phyloP scores from a whole-genome alignment of 495 filamentous ascomycete genomes.

The Penicillium bialowiezense region DNA sequence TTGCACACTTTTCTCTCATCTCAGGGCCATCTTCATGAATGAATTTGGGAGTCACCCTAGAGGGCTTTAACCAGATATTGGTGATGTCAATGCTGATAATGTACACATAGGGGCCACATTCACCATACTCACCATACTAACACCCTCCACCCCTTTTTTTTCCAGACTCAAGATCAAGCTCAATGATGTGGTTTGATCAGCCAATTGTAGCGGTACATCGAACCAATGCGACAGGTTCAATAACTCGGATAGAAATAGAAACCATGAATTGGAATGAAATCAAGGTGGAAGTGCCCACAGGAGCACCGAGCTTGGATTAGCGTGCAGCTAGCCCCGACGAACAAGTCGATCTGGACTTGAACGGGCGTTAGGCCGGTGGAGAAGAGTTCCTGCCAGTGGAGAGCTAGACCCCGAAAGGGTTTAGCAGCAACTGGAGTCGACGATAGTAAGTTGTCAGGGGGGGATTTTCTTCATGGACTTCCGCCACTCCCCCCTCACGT shows the following conservation, averaged over 20 bases:
- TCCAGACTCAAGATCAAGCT: too few species aligned
- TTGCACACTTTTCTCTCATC: too few species aligned
- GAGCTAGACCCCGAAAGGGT: background rate
- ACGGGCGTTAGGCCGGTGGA: constrained; percentile 7
- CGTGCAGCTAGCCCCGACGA: constrained; percentile 2
- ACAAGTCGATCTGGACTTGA: constrained; percentile 10
- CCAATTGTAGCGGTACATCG: too few species aligned
- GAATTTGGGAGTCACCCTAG: too few species aligned
- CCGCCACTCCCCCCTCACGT: constrained; percentile 14
- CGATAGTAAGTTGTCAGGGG: constrained; percentile 11
- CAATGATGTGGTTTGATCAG: too few species aligned
- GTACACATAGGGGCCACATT: too few species aligned
- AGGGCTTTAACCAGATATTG: too few species aligned
- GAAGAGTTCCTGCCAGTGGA: background rate
- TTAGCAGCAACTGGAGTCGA: background rate
- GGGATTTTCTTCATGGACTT: constrained; percentile 8
- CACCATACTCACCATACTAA: too few species aligned
- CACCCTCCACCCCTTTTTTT: too few species aligned
- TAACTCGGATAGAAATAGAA: background rate
- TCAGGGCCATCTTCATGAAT: too few species aligned
- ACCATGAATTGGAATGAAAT: background rate
- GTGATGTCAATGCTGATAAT: too few species aligned
- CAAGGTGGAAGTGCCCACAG: background rate
- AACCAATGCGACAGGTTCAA: too few species aligned
- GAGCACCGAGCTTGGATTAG: constrained; percentile 4